phyloP scores from a whole-genome alignment of 169 alveolate species.

The Plasmodium knowlesi region DNA sequence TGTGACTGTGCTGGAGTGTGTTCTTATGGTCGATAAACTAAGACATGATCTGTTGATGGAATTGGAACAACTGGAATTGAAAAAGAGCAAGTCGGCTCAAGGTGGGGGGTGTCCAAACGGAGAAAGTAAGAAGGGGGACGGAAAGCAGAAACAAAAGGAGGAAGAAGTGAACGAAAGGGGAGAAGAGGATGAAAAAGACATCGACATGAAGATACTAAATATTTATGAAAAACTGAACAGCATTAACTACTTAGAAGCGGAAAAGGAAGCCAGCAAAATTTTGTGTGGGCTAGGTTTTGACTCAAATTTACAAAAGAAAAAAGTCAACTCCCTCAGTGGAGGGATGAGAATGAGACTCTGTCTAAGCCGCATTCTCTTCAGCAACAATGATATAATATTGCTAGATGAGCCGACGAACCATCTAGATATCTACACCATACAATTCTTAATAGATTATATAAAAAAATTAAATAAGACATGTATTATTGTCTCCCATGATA shows the following conservation, averaged over 20 bases:
- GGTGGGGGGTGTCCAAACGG: background rate
- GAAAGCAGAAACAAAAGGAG: background rate
- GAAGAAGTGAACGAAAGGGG: background rate
- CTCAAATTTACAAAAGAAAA: constrained; percentile 87
- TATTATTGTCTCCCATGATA: constrained; percentile 96
- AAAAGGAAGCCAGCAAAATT: constrained; percentile 76
- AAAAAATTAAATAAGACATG: constrained; percentile 92
- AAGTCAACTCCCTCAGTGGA: constrained; percentile 92
- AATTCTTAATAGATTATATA: constrained; percentile 96
- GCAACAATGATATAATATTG: constrained; percentile 82
- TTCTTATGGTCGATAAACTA: constrained; percentile 95
- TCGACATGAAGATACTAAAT: constrained; percentile 91
- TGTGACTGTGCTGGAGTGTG: constrained; percentile 92
- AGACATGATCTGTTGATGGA: constrained; percentile 91
- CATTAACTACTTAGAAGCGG: constrained; percentile 81
- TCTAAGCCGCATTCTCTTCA: constrained; percentile 88
- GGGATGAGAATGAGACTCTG: constrained; percentile 87
- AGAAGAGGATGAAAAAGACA: constrained; percentile 86
- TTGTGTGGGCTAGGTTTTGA: constrained; percentile 94
- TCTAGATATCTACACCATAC: constrained; percentile 83
- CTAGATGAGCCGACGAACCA: constrained; percentile 87
- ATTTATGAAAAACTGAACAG: constrained; percentile 90
- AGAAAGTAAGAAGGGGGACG: background rate
- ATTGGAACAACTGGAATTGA: constrained; percentile 83
- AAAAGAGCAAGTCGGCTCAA: constrained; percentile 42